Conservation (phyloP, 805 yeast species). For the Hanseniaspora occidentalis region DNA sequence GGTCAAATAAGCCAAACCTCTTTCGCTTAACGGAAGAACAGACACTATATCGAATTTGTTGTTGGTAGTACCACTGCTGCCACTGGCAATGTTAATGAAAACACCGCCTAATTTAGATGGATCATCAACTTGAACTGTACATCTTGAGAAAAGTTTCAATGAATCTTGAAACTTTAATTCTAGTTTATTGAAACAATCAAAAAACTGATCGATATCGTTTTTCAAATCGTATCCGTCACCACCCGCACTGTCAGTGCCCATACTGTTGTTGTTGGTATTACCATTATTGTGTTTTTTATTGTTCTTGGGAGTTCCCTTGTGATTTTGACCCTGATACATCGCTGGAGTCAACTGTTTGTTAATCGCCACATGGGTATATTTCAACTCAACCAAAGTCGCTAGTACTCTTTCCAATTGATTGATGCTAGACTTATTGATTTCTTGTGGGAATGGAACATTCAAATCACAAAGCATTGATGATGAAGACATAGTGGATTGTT, state of each 20-base stretch:
- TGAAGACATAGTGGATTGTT: background rate
- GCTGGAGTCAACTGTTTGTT: constrained; percentile 48
- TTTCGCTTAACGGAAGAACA: constrained; percentile 69
- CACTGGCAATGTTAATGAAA: constrained; percentile 3
- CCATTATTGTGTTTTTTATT: constrained; percentile 17
- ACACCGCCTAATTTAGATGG: constrained; percentile 43
- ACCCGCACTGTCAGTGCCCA: too few species aligned
- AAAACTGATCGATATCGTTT: constrained; percentile 2
- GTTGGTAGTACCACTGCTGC: constrained; percentile 9
- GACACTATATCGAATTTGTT: constrained; percentile 66
- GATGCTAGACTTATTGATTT: constrained; percentile 26
- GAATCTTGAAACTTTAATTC: constrained; percentile 25
- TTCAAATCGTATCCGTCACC: constrained; percentile 2
- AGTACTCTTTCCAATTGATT: constrained; percentile 35
- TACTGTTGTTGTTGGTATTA: constrained; percentile 10
- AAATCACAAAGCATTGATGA: constrained; percentile 45
- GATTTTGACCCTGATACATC: constrained; percentile 36
- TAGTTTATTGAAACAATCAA: constrained; percentile 9
- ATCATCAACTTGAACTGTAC: constrained; percentile 68
- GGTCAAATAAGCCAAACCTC: constrained; percentile 62
- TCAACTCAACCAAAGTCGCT: constrained; percentile 42
- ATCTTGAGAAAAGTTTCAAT: constrained; percentile 47
- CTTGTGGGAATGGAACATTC: constrained; percentile 63
- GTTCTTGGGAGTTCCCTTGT: constrained; percentile 33
- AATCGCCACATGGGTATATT: constrained; percentile 67